Percentiles rank a stretch among this genome's conserved stretches.
phyloP scores from a whole-genome alignment of 1,284 basidiomycete genomes.

The Coniferiporia sulphurascens region DNA sequence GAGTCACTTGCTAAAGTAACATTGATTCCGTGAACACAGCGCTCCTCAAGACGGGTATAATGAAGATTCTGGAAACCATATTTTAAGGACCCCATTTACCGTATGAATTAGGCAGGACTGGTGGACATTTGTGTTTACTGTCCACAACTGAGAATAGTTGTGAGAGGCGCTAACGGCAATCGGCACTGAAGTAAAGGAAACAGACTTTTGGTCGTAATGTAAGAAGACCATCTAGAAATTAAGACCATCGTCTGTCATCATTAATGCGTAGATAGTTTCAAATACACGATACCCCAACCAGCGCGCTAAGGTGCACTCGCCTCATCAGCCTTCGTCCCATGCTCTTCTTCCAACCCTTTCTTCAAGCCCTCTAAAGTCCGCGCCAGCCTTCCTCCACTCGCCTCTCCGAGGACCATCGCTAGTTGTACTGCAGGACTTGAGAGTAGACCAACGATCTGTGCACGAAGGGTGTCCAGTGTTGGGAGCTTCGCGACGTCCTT shows the following conservation, averaged over 20 bases:
- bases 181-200: too few species aligned
- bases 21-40: too few species aligned
- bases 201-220: too few species aligned
- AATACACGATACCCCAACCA: not conserved
- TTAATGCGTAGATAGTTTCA: not conserved
- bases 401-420: conserved; percentile 63
- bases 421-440: conserved; percentile 68
- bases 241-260: not conserved
- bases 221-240: not conserved
- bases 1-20: too few species aligned
- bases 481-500: conserved; percentile 63
- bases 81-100: too few species aligned
- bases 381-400: conserved; percentile 67
- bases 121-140: too few species aligned
- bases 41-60: too few species aligned
- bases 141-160: too few species aligned
- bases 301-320: conserved; percentile 6
- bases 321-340: conserved; percentile 19
- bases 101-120: too few species aligned
- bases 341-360: conserved; percentile 61
- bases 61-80: too few species aligned
- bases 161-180: too few species aligned
- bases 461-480: conserved; percentile 62
- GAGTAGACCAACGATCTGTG: conserved; percentile 72
- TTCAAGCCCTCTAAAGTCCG: conserved; percentile 75